Conservation (phyloP, 192 early-diverging fungal species). For the Linderina pennispora region DNA sequence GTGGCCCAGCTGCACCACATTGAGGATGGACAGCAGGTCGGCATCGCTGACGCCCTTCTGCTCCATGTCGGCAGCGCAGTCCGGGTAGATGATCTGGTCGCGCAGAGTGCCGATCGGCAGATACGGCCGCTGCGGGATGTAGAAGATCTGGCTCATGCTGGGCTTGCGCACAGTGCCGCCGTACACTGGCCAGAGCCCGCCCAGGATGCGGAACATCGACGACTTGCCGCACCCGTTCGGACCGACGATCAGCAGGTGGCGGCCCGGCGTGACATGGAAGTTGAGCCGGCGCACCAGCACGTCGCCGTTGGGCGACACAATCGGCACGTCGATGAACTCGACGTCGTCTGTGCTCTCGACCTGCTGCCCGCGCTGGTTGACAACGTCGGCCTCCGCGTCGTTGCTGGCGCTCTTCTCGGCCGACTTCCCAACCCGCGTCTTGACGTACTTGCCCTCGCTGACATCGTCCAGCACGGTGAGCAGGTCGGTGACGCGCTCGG, state of each 20-base stretch:
- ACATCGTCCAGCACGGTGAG: slow-evolving; percentile 87
- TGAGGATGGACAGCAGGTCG: slow-evolving; percentile 71
- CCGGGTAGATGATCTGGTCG: slow-evolving; percentile 97
- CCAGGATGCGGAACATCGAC: slow-evolving; percentile 92
- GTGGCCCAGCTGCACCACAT: slow-evolving; percentile 73
- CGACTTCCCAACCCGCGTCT: slow-evolving; percentile 48
- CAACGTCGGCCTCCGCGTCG: slow-evolving; percentile 21
- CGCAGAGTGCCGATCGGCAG: slow-evolving; percentile 88
- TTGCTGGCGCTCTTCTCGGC: slow-evolving; percentile 7
- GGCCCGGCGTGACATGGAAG: slow-evolving; percentile 87
- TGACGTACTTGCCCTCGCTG: slow-evolving; percentile 69
- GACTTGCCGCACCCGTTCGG: slow-evolving; percentile 95
- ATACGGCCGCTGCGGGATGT: slow-evolving; percentile 99
- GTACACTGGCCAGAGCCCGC: slow-evolving; percentile 94
- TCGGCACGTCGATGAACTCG: slow-evolving; percentile 85
- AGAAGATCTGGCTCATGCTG: slow-evolving; percentile 84
- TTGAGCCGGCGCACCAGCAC: slow-evolving; percentile 76
- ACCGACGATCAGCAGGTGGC: slow-evolving; percentile 88
- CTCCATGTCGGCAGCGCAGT: slow-evolving; percentile 75
- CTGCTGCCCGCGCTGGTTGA: slow-evolving; percentile 60
- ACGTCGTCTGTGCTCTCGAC: slow-evolving; percentile 68
- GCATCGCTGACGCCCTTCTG: slow-evolving; percentile 65
- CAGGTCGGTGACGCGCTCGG: slow-evolving; percentile 81
- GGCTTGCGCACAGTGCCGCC: slow-evolving; percentile 72
- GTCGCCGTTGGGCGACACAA: slow-evolving; percentile 94